phyloP scores from a whole-genome alignment of 2,329 filamentous ascomycete genomes.

The Trichoderma citrinoviride region DNA sequence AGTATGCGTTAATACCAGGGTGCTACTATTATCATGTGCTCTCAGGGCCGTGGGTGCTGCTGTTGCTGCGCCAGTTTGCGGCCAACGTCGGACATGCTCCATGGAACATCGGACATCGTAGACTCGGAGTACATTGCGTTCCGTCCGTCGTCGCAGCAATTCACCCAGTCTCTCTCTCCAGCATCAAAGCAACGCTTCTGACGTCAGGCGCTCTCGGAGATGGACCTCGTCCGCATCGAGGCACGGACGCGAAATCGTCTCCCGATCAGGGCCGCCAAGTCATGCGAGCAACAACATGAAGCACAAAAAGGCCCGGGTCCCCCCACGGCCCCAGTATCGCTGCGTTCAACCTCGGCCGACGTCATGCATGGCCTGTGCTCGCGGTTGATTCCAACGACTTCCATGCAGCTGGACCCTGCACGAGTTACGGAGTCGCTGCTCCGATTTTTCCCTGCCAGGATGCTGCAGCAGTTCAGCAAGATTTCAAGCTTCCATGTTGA shows the following conservation, averaged over 20 bases:
- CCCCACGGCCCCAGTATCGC: background rate
- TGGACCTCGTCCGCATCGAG: background rate
- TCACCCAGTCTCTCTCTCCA: background rate
- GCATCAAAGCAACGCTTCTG: background rate
- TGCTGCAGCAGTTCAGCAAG: background rate
- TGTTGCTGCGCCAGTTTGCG: background rate
- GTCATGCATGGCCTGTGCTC: slow-evolving; percentile 16
- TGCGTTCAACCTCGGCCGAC: background rate
- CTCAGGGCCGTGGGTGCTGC: background rate
- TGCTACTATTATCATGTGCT: background rate
- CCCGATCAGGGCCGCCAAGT: slow-evolving; percentile 5
- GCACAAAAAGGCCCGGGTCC: background rate
- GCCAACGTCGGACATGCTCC: background rate
- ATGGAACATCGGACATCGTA: too few relatives aligned
- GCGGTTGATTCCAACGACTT: slow-evolving; percentile 1
- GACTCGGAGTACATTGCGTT: too few relatives aligned
- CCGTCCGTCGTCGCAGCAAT: background rate
- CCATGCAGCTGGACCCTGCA: background rate
- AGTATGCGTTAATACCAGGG: background rate
- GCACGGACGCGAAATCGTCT: background rate
- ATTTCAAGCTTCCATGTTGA: too few relatives aligned
- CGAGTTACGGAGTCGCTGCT: background rate
- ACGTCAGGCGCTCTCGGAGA: background rate
- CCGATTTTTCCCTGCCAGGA: background rate
- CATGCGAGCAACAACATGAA: background rate